Base-by-base conservation (phyloP, 2,329 filamentous ascomycete species). In the Aureobasidium sp. region DNA sequence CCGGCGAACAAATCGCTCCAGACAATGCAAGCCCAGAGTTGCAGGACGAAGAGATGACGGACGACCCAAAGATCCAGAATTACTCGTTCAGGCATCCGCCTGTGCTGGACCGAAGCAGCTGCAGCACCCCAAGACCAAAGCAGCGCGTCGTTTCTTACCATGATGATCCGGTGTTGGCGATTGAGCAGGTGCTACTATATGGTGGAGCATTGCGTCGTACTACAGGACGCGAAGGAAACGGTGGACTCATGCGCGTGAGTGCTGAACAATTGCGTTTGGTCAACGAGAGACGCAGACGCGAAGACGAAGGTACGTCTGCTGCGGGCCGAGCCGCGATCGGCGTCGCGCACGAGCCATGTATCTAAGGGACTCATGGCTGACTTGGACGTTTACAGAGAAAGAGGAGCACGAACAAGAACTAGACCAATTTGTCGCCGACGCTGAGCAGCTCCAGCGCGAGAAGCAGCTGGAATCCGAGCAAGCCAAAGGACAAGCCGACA, bases 241-340 rank as follows among this genome's bases (percentile, higher is more conserved):
- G 20, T 2, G 57, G 45, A 22, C 34, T 49, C n/a, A 15, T 51
- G 25, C 37, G 57, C 25, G 57, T 60, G 15, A 60, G 22, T 41
- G 15, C 22, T 20, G 42, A 48, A 9, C 42, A 45, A 17, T 42
- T 58, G 41, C 37, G 14, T 11, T 11, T n/a, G 27, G 29, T 58
- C 29, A 48, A 31, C 47, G 42, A 48, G 17, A n/a, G 12, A 39
- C n/a, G 31, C 15, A 47, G 41, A 58, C 41, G 42, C 41, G 42
- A 48, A 48, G 42, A 22, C 34, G 20, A 58, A 58, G 55, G 55
- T 58, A 58, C 14, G 55, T 57, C 14, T 12, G 11, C 42, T 0
- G 8, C 57, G 57, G 57, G 44, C 57, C 57, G 57, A 37, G 14
- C 45, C 57, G 57, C 44, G 15, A 37, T 17, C 41, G 31, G 37